Conservation (phyloP, 2,329 filamentous ascomycete genomes). For the Trichoderma koningii region DNA sequence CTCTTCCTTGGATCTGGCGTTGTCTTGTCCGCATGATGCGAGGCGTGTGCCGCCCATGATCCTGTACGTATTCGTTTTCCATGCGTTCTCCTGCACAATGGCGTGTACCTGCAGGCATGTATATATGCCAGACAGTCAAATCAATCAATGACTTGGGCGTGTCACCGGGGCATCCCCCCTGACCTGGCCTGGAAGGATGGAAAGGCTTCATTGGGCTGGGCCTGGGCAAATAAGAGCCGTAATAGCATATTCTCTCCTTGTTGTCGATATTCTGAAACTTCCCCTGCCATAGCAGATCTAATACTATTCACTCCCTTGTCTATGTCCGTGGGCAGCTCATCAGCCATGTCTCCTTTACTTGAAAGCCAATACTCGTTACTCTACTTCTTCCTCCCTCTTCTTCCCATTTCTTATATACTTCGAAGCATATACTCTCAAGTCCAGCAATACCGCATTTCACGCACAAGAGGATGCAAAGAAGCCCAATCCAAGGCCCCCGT, state of each 20-base stretch:
- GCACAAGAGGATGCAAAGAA: conserved; percentile 33
- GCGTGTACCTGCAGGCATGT: neutral
- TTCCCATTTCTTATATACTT: conserved; percentile 6
- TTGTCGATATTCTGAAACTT: neutral
- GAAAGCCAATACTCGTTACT: neutral
- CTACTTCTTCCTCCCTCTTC: conserved; percentile 1
- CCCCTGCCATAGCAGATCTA: neutral
- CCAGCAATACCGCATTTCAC: conserved; percentile 29
- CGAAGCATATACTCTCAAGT: conserved; percentile 26
- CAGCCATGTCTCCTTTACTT: neutral
- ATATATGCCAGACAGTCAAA: neutral
- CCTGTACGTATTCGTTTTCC: neutral
- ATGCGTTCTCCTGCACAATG: neutral
- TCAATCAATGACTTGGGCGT: neutral
- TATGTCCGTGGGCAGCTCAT: neutral
- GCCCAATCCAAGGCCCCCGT: conserved; percentile 33
- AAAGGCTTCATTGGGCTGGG: neutral
- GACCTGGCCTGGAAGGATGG: neutral
- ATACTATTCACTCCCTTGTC: neutral
- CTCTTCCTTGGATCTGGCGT: neutral
- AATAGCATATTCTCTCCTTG: neutral
- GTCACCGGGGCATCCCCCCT: neutral
- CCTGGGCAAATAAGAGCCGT: neutral
- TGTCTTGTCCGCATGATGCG: neutral
- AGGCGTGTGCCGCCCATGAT: neutral